These are phyloP conservation scores for Paraconiothyrium sp. DNA, from an alignment of 2,329 filamentous ascomycete genomes.

Conservation along the genomic window DNA sequence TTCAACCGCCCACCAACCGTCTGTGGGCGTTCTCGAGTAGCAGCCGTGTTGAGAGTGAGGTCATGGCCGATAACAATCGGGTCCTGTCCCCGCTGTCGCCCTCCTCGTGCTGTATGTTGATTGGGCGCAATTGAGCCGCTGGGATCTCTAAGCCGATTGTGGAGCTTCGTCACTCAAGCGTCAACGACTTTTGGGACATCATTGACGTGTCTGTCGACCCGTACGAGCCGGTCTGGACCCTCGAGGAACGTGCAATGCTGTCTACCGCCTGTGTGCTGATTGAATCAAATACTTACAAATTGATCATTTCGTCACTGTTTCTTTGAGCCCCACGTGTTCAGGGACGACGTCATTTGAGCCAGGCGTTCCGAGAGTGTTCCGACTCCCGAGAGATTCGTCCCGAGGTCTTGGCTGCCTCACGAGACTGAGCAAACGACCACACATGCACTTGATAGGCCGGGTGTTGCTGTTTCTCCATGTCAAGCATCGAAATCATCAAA, in stretches of 20 bases:
- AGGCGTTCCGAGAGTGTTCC: neutral
- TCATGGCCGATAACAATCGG: constrained; percentile 37
- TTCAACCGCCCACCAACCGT: constrained; percentile 20
- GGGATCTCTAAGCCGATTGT: constrained; percentile 20
- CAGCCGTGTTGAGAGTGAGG: constrained; percentile 36
- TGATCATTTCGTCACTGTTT: neutral
- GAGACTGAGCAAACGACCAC: neutral
- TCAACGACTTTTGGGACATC: constrained; percentile 28
- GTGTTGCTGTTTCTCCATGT: neutral
- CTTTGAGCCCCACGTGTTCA: neutral
- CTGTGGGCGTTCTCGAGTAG: constrained; percentile 28
- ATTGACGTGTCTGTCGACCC: constrained; percentile 9
- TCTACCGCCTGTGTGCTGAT: neutral
- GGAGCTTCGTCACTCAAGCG: constrained; percentile 35
- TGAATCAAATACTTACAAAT: neutral
- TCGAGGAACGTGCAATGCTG: neutral
- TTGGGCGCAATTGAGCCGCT: constrained; percentile 26
- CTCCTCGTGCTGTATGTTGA: constrained; percentile 25
- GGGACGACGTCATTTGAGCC: neutral
- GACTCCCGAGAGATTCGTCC: neutral
- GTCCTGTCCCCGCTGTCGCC: constrained; percentile 22
- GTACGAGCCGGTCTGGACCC: neutral
- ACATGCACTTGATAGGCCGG: neutral
- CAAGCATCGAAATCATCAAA: neutral
- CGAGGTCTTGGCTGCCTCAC: neutral